Conservation (phyloP, 805 yeast genomes). For the Schwanniomyces pseudopolymorphus region DNA sequence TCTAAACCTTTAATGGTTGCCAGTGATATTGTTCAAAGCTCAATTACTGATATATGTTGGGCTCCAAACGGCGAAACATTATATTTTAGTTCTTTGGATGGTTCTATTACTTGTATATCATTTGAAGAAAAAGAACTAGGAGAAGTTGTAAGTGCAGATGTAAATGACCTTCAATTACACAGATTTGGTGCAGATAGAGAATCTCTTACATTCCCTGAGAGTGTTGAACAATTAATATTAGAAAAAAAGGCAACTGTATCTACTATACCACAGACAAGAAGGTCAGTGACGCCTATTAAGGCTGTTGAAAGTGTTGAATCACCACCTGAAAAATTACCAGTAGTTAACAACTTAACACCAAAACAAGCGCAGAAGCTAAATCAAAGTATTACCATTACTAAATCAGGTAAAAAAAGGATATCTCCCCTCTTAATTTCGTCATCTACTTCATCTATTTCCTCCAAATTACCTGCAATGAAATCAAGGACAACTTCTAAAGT, state of each 20-base stretch:
- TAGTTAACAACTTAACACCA: slow-evolving; percentile 7
- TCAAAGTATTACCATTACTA: slow-evolving; percentile 61
- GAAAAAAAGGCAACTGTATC: slow-evolving; percentile 55
- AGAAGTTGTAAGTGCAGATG: slow-evolving; percentile 57
- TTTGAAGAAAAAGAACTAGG: slow-evolving; percentile 72
- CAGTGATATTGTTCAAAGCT: slow-evolving; percentile 67
- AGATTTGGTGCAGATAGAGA: slow-evolving; percentile 89
- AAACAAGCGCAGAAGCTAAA: slow-evolving; percentile 13
- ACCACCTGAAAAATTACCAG: slow-evolving; percentile 9
- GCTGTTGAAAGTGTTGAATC: slow-evolving; percentile 12
- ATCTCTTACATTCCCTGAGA: slow-evolving; percentile 81
- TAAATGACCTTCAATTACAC: slow-evolving; percentile 66
- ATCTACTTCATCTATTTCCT: slow-evolving; percentile 22
- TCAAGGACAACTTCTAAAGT: slow-evolving; percentile 6
- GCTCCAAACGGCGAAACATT: slow-evolving; percentile 72
- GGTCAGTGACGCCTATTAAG: slow-evolving; percentile 8
- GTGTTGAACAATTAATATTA: slow-evolving; percentile 70
- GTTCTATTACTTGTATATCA: slow-evolving; percentile 64
- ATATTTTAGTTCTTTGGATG: slow-evolving; percentile 82
- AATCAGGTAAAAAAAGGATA: slow-evolving; percentile 75
- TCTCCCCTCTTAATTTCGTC: slow-evolving; percentile 65
- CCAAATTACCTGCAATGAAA: slow-evolving; percentile 10
- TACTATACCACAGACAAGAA: not conserved
- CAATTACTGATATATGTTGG: slow-evolving; percentile 92
- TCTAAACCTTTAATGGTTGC: slow-evolving; percentile 81